Evolutionary conservation across 306 rosid genomes (phyloP).

Genomic region (Cucurbita pepo): DNA sequence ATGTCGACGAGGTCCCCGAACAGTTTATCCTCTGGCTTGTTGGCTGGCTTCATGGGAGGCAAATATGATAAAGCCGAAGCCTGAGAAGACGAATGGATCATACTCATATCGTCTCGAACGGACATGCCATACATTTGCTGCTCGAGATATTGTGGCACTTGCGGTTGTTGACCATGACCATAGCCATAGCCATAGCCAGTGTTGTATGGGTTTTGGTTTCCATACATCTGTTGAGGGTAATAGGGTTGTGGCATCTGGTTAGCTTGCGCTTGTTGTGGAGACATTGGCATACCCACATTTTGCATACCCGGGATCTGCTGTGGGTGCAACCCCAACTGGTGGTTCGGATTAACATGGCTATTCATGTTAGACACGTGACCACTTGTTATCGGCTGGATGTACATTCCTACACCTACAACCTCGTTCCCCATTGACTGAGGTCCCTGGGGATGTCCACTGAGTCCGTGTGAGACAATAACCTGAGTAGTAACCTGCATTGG

Average conservation of each 20-base stretch:
- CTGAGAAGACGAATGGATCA: conserved; percentile 44
- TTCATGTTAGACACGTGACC: conserved; percentile 38
- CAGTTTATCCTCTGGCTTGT: conserved; percentile 78
- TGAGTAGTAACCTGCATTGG: conserved; percentile 47
- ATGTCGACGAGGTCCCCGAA: conserved; percentile 91
- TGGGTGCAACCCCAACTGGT: conserved; percentile 40
- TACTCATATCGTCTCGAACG: conserved; percentile 35
- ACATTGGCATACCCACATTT: background rate
- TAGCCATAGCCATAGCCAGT: conserved; percentile 39
- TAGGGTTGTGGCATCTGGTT: conserved; percentile 27
- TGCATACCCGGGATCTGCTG: conserved; percentile 32
- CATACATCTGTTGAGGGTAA: conserved; percentile 69
- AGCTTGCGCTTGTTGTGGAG: conserved; percentile 31
- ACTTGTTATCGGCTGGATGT: conserved; percentile 47
- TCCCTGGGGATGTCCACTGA: conserved; percentile 36
- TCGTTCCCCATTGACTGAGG: conserved; percentile 46
- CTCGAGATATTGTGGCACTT: conserved; percentile 40
- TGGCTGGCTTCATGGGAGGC: conserved; percentile 48
- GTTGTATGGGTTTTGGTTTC: conserved; percentile 56
- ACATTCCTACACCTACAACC: conserved; percentile 42
- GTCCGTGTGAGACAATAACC: conserved; percentile 41
- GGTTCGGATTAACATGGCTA: conserved; percentile 39
- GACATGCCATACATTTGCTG: conserved; percentile 82
- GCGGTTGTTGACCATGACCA: conserved; percentile 55
- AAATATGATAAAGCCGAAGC: conserved; percentile 47